Percentiles rank a stretch among this genome's conserved stretches.
Conservation (phyloP, 352 stramenopile species). For the Globisporangium radiosum region DNA sequence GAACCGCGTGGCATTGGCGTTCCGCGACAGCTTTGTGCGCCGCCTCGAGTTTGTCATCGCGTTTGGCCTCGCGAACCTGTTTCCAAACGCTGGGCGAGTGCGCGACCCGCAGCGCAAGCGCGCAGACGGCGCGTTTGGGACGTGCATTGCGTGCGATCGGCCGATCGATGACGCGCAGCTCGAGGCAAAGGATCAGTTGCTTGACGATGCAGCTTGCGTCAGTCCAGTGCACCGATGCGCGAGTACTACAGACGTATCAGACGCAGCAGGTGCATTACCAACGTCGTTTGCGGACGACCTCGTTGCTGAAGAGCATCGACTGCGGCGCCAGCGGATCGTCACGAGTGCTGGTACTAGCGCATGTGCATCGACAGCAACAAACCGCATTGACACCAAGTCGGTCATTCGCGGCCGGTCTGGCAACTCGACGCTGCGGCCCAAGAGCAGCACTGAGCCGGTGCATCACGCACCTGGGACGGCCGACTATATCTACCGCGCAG, state of each 20-base stretch:
- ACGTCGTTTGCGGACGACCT: conserved; percentile 13
- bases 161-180: conserved; percentile 33
- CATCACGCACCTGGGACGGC: conserved; percentile 35
- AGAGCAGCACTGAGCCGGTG: conserved; percentile 21
- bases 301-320: conserved; percentile 24
- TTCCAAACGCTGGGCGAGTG: conserved; percentile 36
- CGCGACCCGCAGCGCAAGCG: conserved; percentile 23
- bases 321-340: conserved; percentile 22
- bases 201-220: background rate
- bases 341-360: background rate
- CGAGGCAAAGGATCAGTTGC: background rate
- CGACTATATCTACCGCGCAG: conserved; percentile 54
- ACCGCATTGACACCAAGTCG: conserved; percentile 49
- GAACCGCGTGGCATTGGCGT: conserved; percentile 32
- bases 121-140: conserved; percentile 23
- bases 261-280: background rate
- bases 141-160: conserved; percentile 59
- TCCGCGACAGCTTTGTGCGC: conserved; percentile 39
- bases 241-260: background rate
- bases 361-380: background rate
- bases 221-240: background rate
- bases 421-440: conserved; percentile 20
- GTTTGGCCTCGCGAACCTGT: conserved; percentile 58
- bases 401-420: conserved; percentile 36
- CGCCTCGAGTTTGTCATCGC: conserved; percentile 43